Percentiles rank a stretch among this genome's conserved stretches.
Evolutionary conservation across 1,284 basidiomycete genomes (phyloP).

Genomic region (Afroboletus lepidellus): DNA sequence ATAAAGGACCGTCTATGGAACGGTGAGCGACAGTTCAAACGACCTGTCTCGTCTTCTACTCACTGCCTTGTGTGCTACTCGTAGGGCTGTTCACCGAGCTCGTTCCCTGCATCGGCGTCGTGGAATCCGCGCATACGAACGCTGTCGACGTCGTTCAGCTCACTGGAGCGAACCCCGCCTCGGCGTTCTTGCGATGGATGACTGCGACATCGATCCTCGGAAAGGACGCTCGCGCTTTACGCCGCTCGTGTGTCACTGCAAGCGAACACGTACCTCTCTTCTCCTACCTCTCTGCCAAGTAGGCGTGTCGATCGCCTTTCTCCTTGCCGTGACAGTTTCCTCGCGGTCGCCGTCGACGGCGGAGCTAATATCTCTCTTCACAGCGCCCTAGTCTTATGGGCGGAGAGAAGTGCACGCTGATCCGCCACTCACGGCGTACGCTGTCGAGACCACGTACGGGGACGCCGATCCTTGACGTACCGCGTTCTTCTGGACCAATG

Average conservation of each 20-base stretch:
- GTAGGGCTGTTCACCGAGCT: conserved; percentile 16
- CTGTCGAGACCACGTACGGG: neutral
- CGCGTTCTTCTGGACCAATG: neutral
- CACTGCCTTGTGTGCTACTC: conserved; percentile 5
- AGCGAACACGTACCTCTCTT: neutral
- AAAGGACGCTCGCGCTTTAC: conserved; percentile 19
- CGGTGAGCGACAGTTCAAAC: conserved; percentile 16
- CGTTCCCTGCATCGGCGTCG: conserved; percentile 43
- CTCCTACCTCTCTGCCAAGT: neutral
- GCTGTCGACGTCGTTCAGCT: conserved; percentile 27
- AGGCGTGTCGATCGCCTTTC: neutral
- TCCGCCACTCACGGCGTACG: neutral
- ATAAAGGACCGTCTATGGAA: conserved; percentile 17
- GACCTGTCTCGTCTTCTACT: conserved; percentile 2
- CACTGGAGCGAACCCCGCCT: conserved; percentile 27
- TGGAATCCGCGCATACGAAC: conserved; percentile 37
- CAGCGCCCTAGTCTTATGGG: neutral
- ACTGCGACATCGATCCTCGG: conserved; percentile 56
- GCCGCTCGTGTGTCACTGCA: conserved; percentile 10
- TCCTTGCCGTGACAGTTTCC: neutral
- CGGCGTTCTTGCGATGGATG: conserved; percentile 70
- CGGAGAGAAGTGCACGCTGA: neutral
- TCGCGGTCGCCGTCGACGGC: neutral
- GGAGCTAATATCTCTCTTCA: neutral
- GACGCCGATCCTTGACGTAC: neutral